These are phyloP conservation scores for Leishmania arabica DNA, from an alignment of 208 protist species.

Conservation along the genomic window DNA sequence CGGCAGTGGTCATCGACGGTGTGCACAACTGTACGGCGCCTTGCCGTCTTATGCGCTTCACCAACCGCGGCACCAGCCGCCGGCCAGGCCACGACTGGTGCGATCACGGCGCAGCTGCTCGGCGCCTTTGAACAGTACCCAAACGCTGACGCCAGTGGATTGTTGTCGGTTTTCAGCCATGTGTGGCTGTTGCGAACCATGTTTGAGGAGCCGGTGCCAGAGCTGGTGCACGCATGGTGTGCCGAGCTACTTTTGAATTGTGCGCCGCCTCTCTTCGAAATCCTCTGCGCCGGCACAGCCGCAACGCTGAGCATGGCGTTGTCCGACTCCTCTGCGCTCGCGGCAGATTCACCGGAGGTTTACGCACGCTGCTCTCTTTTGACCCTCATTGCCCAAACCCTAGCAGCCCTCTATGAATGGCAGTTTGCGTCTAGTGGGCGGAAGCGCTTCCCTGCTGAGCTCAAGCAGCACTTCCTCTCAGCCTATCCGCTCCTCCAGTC, in stretches of 20 bases:
- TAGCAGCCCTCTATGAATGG: slow-evolving; percentile 24
- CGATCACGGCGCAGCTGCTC: slow-evolving; percentile 14
- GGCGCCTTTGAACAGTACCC: slow-evolving; percentile 7
- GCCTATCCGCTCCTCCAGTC: slow-evolving; percentile 15
- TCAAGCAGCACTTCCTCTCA: slow-evolving; percentile 21
- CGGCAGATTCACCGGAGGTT: neutral
- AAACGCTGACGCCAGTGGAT: neutral
- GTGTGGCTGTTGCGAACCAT: slow-evolving; percentile 20
- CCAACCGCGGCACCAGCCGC: neutral
- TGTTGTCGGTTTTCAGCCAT: slow-evolving; percentile 13
- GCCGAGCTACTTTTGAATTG: slow-evolving; percentile 22
- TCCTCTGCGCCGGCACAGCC: slow-evolving; percentile 7
- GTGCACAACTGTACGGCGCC: slow-evolving; percentile 12
- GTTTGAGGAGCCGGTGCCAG: slow-evolving; percentile 20
- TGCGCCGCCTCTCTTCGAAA: slow-evolving; percentile 14
- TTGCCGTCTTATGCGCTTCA: slow-evolving; percentile 9
- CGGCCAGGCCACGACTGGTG: neutral
- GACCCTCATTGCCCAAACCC: slow-evolving; percentile 15
- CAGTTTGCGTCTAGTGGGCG: slow-evolving; percentile 12
- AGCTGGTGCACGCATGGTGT: slow-evolving; percentile 16
- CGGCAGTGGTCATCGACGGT: slow-evolving; percentile 19
- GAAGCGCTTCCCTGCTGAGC: slow-evolving; percentile 15
- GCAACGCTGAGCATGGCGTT: neutral
- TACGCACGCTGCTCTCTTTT: slow-evolving; percentile 10
- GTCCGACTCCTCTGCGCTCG: neutral